Evolutionary conservation across 1,139 yeast genomes (phyloP).

Genomic region (Blastobotrys malaysiensis): DNA sequence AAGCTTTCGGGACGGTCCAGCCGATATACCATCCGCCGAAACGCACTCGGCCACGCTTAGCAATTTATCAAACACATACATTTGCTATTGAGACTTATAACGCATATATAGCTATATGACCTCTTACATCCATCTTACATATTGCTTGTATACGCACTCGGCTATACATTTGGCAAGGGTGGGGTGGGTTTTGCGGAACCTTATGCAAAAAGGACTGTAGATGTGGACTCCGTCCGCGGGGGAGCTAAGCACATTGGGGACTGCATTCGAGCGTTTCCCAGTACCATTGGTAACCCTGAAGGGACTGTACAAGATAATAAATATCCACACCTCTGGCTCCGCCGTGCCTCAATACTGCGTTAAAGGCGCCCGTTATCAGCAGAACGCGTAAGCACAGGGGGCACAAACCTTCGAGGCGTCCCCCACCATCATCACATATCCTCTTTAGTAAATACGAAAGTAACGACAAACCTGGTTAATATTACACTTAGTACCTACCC

Average conservation of each 20-base stretch:
- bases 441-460: not conserved
- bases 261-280: not conserved
- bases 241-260: not conserved
- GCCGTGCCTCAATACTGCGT: too few species aligned
- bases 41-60: not conserved
- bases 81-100: not conserved
- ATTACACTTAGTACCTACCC: not conserved
- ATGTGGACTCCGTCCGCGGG: not conserved
- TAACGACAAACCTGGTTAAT: not conserved
- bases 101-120: not conserved
- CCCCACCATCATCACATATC: too few species aligned
- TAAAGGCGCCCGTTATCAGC: not conserved
- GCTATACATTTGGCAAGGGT: too few species aligned
- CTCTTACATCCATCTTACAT: not conserved
- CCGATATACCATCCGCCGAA: not conserved
- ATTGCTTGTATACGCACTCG: not conserved
- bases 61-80: not conserved
- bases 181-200: too few species aligned
- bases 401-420: too few species aligned
- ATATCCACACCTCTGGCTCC: not conserved
- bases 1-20: not conserved
- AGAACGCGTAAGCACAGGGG: not conserved
- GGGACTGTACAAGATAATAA: too few species aligned
- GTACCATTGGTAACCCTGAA: too few species aligned
- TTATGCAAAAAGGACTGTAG: too few species aligned